Evolutionary conservation across 208 protist genomes (phyloP).

Genomic region (Leishmania lainsoni): DNA sequence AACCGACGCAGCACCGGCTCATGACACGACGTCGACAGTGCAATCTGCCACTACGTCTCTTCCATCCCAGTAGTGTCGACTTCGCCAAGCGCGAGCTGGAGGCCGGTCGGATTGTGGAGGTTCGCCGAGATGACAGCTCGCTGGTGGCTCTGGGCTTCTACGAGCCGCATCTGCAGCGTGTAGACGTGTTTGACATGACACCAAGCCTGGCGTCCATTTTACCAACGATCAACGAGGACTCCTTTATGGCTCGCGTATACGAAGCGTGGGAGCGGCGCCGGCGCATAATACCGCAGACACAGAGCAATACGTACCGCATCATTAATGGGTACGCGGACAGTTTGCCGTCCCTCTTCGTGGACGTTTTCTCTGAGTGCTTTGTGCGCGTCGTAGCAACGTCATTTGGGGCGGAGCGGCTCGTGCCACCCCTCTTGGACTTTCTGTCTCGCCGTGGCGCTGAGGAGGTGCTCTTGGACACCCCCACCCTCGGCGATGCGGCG

Average conservation of each 20-base stretch:
- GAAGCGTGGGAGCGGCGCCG: slow-evolving; percentile 63
- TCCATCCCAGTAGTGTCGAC: slow-evolving; percentile 59
- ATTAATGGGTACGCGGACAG: slow-evolving; percentile 79
- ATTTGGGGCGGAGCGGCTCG: slow-evolving; percentile 66
- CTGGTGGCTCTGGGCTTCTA: slow-evolving; percentile 84
- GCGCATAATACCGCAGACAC: slow-evolving; percentile 46
- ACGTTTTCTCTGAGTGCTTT: slow-evolving; percentile 82
- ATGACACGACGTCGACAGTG: slow-evolving; percentile 58
- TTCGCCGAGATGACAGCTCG: slow-evolving; percentile 53
- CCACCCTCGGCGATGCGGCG: slow-evolving; percentile 51
- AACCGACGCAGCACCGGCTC: slow-evolving; percentile 36
- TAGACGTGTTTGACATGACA: slow-evolving; percentile 83
- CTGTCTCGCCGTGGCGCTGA: slow-evolving; percentile 67
- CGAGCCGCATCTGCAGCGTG: slow-evolving; percentile 59
- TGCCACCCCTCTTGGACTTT: slow-evolving; percentile 74
- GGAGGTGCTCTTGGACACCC: slow-evolving; percentile 77
- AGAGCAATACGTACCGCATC: slow-evolving; percentile 78
- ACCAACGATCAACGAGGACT: slow-evolving; percentile 82
- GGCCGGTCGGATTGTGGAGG: slow-evolving; percentile 67
- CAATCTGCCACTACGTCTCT: slow-evolving; percentile 50
- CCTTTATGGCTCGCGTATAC: slow-evolving; percentile 68
- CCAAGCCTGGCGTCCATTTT: slow-evolving; percentile 38
- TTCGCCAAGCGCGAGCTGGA: slow-evolving; percentile 57
- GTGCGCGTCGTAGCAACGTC: slow-evolving; percentile 77
- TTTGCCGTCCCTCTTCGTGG: slow-evolving; percentile 78